Evolutionary conservation across 768 basidiomycete species (phyloP).

Genomic region (Hygrocybe punicea): DNA sequence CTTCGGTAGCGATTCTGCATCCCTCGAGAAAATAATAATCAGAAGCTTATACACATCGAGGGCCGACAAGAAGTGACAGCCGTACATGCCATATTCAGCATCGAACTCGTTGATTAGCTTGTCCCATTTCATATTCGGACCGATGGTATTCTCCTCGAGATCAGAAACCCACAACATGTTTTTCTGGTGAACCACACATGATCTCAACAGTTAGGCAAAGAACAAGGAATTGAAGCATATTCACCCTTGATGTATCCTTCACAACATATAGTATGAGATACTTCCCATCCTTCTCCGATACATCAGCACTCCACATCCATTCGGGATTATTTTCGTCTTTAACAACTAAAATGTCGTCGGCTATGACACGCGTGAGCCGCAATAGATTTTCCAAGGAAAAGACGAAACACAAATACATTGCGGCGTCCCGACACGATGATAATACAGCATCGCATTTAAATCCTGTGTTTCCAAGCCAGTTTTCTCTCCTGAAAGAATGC

Average conservation of each 20-base stretch:
- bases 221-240: constrained; percentile 12
- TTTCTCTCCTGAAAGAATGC: constrained; percentile 44
- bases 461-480: constrained; percentile 61
- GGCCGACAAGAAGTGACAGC: constrained; percentile 2
- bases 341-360: constrained; percentile 64
- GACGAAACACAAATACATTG: constrained; percentile 48
- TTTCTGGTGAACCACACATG: constrained; percentile 44
- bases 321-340: constrained; percentile 62
- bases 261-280: constrained; percentile 55
- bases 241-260: constrained; percentile 63
- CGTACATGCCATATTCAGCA: constrained; percentile 63
- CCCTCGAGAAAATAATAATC: not conserved
- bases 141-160: constrained; percentile 55
- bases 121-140: constrained; percentile 64
- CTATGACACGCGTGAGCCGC: constrained; percentile 32
- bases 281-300: constrained; percentile 59
- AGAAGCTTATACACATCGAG: not conserved
- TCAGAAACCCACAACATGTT: constrained; percentile 74
- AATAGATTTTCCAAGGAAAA: not conserved
- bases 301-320: constrained; percentile 56
- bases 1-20: constrained; percentile 61
- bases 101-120: constrained; percentile 70
- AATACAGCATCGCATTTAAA: constrained; percentile 69
- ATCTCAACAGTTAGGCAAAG: not conserved
- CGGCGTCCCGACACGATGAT: constrained; percentile 67